These are phyloP conservation scores for Sarocladium strictum DNA, from an alignment of 2,329 filamentous ascomycete genomes.

Conservation along the genomic window DNA sequence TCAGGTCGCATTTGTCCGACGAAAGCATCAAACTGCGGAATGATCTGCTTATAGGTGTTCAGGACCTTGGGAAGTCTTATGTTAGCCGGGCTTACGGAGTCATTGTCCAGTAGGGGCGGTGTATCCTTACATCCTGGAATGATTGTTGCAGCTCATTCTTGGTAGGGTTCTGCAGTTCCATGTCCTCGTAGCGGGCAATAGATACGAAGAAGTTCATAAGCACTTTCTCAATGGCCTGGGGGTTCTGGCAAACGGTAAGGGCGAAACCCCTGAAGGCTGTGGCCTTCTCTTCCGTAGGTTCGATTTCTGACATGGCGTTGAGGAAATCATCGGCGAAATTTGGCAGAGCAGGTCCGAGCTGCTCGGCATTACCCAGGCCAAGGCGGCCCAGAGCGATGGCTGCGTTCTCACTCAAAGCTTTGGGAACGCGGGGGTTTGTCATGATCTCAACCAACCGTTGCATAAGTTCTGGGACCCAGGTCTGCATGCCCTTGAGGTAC, in stretches of 20 bases:
- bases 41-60: conserved; percentile 51
- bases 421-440: conserved; percentile 76
- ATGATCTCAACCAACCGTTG: conserved; percentile 76
- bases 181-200: conserved; percentile 72
- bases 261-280: conserved; percentile 91
- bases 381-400: conserved; percentile 87
- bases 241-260: conserved; percentile 76
- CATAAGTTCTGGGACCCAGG: conserved; percentile 72
- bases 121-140: conserved; percentile 66
- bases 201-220: conserved; percentile 76
- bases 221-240: conserved; percentile 83
- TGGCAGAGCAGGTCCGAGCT: conserved; percentile 71
- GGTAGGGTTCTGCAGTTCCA: conserved; percentile 52
- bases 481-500: conserved; percentile 66
- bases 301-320: conserved; percentile 73
- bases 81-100: too few species aligned
- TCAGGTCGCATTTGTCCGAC: conserved; percentile 41
- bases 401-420: conserved; percentile 86
- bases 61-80: too few species aligned
- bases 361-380: conserved; percentile 70
- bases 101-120: too few species aligned
- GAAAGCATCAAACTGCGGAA: conserved; percentile 53
- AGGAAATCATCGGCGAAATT: conserved; percentile 81
- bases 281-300: conserved; percentile 88
- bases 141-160: conserved; percentile 63